phyloP scores from a whole-genome alignment of 768 basidiomycete species.

The Epithele typhae region DNA sequence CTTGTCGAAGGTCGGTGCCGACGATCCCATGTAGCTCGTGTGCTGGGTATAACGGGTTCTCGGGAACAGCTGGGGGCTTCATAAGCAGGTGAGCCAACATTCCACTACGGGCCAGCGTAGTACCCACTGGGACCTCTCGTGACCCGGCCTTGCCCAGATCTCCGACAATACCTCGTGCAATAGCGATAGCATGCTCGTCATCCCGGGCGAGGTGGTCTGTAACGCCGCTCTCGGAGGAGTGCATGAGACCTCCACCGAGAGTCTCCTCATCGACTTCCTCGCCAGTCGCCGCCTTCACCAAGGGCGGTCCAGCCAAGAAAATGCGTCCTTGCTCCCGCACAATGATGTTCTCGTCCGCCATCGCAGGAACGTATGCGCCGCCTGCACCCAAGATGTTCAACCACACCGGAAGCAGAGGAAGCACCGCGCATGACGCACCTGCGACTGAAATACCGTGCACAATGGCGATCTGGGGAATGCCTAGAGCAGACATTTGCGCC shows the following conservation, averaged over 20 bases:
- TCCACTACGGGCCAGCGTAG: background rate
- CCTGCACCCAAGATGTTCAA: slow-evolving; percentile 34
- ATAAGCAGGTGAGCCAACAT: background rate
- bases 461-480: slow-evolving; percentile 87
- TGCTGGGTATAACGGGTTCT: slow-evolving; percentile 74
- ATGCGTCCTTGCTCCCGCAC: slow-evolving; percentile 90
- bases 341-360: slow-evolving; percentile 93
- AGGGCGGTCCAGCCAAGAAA: slow-evolving; percentile 90
- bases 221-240: slow-evolving; percentile 86
- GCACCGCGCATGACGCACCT: slow-evolving; percentile 33
- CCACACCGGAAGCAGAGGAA: no score
- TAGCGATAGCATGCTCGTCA: slow-evolving; percentile 80
- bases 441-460: slow-evolving; percentile 96
- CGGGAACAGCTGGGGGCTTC: slow-evolving; percentile 53
- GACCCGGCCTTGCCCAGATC: slow-evolving; percentile 68
- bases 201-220: slow-evolving; percentile 84
- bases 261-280: slow-evolving; percentile 92
- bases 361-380: slow-evolving; percentile 92
- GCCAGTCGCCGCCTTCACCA: slow-evolving; percentile 93
- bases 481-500: slow-evolving; percentile 92
- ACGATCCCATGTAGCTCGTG: slow-evolving; percentile 89
- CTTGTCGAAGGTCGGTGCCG: slow-evolving; percentile 81
- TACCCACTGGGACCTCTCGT: slow-evolving; percentile 43
- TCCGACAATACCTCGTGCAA: slow-evolving; percentile 73
- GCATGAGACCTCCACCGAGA: slow-evolving; percentile 87